Evolutionary conservation across 2,329 filamentous ascomycete species (phyloP), one percentile per base, ranked within the genome.

Genomic region (Ophiostoma triangulosporum): DNA sequence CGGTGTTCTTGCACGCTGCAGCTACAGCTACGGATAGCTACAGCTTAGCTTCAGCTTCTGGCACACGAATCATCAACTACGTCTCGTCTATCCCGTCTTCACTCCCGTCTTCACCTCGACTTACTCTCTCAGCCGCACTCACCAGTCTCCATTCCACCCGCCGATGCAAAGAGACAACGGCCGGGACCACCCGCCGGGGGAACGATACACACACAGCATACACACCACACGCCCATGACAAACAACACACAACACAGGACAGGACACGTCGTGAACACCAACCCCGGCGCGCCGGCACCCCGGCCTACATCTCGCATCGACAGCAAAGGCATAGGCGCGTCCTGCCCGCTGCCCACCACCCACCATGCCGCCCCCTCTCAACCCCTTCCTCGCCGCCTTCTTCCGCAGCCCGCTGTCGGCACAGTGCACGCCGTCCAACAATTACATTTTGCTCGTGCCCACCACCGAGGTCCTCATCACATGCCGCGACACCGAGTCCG

Each of bases 361-460:
- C 52, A 55, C 50, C 24, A 60, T 60, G 58, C 57, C 58, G 49
- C 17, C 51, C 12, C 88, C 93, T 75, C 79, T 97, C 83, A 98
- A 98, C 73, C 93, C 93, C 69, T 97, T 96, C 73, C 79, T 98
- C 70, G 84, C 87, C 76, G 89, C 91, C 77, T 97, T 98, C 82
- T 96, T 96, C 79, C 89, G 88, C 75, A 97, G 89, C 80, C 83
- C 88, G 69, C 79, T 96, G 66, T 85, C 86, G 62, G 76, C 85
- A 64, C 91, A 97, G 82, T 97, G 93, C 76, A 81, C 84, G 59
- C 90, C 93, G 53, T 79, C 89, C 60, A 86, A 93, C 69, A 88
- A 95, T 68, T 88, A 97, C 75, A 82, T 98, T 63, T 80, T 98
- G 54, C 84, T 98, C 51, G 91, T 97, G 35, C 93, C 93, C 48